Conservation (phyloP, 768 basidiomycete genomes). For the Chalciporus chontae region DNA sequence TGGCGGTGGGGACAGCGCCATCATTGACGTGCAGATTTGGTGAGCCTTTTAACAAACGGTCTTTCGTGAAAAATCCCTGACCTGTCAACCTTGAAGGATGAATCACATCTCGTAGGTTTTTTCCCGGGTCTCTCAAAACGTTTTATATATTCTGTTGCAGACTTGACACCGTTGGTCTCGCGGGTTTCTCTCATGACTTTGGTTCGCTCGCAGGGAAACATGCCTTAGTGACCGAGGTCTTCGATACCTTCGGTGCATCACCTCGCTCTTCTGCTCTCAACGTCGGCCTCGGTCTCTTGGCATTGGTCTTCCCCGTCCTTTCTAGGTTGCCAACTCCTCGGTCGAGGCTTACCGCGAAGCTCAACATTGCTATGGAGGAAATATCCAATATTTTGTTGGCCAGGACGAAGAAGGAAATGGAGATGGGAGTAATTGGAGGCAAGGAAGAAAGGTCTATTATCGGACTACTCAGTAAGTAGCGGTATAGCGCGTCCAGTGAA, state of each 20-base stretch:
- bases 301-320: conserved; percentile 35
- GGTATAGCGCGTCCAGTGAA: conserved; percentile 12
- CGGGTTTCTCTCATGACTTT: conserved; percentile 59
- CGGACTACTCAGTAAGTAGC: conserved; percentile 21
- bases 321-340: conserved; percentile 35
- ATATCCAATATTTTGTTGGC: conserved; percentile 40
- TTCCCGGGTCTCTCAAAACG: not conserved
- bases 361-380: conserved; percentile 34
- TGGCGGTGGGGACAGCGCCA: conserved; percentile 10
- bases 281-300: conserved; percentile 35
- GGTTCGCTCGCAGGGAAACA: conserved; percentile 46
- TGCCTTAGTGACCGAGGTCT: conserved; percentile 38
- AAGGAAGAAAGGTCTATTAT: conserved; percentile 27
- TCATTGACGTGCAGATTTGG: conserved; percentile 40
- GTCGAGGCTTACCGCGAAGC: conserved; percentile 26
- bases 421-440: conserved; percentile 15
- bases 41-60: not conserved
- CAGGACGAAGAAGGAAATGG: conserved; percentile 33
- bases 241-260: conserved; percentile 33
- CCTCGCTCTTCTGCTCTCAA: conserved; percentile 22
- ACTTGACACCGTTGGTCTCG: conserved; percentile 55
- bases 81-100: conserved; percentile 21
- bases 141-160: conserved; percentile 25
- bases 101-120: conserved; percentile 32
- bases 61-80: not conserved